These are phyloP conservation scores for Fusarium foetens DNA, from an alignment of 2,329 filamentous ascomycete species.

Conservation along the genomic window DNA sequence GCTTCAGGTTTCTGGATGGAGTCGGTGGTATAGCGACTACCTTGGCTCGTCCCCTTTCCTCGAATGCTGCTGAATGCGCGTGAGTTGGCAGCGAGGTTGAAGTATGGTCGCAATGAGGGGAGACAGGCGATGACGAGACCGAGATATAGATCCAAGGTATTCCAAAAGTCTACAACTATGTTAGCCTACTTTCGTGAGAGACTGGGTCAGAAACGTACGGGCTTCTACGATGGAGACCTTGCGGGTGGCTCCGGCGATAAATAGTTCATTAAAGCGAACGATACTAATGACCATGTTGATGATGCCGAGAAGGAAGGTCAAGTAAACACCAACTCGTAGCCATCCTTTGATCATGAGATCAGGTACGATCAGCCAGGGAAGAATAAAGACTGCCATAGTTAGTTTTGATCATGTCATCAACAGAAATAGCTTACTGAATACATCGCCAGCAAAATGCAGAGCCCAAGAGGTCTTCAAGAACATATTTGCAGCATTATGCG, in stretches of 20 bases:
- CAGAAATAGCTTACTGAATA: not conserved
- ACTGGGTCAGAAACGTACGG: not conserved
- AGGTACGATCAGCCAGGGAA: conserved; percentile 16
- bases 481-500: rapidly evolving
- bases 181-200: rapidly evolving
- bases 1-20: not conserved
- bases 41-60: not conserved
- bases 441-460: conserved; percentile 23
- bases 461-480: conserved; percentile 10
- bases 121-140: conserved; percentile 24
- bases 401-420: rapidly evolving
- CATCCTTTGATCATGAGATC: conserved; percentile 23
- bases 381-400: conserved; percentile 1
- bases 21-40: not conserved
- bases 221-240: not conserved
- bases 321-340: conserved; percentile 3
- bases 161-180: conserved; percentile 8
- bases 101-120: conserved; percentile 22
- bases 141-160: conserved; percentile 10
- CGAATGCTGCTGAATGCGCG: conserved; percentile 5
- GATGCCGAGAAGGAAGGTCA: conserved; percentile 23
- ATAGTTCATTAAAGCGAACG: conserved; percentile 13
- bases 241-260: not conserved
- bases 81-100: conserved; percentile 25
- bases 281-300: conserved; percentile 19